These are phyloP conservation scores for Acanthamoeba healyi DNA, from an alignment of 208 protist genomes.

Conservation along the genomic window DNA sequence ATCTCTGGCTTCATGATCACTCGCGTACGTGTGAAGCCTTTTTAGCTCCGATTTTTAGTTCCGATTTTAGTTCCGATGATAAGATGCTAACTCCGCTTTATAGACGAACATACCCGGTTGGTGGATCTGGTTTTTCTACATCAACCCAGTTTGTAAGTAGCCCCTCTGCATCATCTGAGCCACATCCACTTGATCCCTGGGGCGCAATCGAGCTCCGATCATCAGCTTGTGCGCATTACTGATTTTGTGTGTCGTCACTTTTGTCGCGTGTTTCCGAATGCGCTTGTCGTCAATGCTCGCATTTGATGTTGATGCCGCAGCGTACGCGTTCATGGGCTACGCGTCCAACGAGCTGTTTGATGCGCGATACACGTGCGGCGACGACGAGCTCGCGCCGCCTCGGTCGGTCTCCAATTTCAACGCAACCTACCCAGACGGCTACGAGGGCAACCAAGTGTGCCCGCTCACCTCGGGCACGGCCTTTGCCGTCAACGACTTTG, in stretches of 20 bases:
- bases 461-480: conserved; percentile 10
- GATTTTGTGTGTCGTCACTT: not conserved
- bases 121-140: conserved; percentile 26
- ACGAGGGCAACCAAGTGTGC: conserved; percentile 64
- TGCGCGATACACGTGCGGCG: not conserved
- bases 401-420: conserved; percentile 23
- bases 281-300: too few species aligned
- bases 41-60: too few species aligned
- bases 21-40: not conserved
- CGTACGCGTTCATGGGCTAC: conserved; percentile 52
- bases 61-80: not conserved
- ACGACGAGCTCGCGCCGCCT: conserved; percentile 35
- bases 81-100: not conserved
- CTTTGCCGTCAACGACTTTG: conserved; percentile 47
- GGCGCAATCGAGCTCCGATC: too few species aligned
- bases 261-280: too few species aligned
- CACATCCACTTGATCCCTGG: too few species aligned
- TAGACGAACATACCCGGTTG: not conserved
- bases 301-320: not conserved
- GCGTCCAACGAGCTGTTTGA: conserved; percentile 64
- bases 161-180: not conserved
- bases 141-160: conserved; percentile 18
- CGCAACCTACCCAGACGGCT: conserved; percentile 28
- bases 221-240: too few species aligned
- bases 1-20: conserved; percentile 46